A percentile compares a stretch with the other conserved stretches of the same genome.
Conservation (phyloP, 441 rosid genomes). For the Metrosideros polymorpha region DNA sequence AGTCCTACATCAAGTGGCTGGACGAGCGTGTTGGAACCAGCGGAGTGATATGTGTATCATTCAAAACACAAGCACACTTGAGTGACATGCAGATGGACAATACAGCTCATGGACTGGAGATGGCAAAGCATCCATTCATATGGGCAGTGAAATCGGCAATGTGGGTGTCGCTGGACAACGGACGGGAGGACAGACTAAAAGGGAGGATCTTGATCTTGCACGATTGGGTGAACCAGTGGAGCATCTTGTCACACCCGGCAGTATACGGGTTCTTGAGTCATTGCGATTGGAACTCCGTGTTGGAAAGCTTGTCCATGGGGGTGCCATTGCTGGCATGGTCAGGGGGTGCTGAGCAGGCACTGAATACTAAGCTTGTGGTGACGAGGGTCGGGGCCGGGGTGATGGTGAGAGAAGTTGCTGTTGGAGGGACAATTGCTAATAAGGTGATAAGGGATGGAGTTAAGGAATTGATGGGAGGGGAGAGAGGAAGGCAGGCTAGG, state of each 20-base stretch:
- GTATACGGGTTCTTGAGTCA: slow-evolving; percentile 23
- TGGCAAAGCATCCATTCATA: slow-evolving; percentile 6
- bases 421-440: neutral
- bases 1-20: slow-evolving; percentile 7
- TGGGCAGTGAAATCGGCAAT: slow-evolving; percentile 14
- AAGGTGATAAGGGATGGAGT: slow-evolving; percentile 13
- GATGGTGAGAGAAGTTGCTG: neutral
- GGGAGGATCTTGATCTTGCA: slow-evolving; percentile 9
- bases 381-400: slow-evolving; percentile 11
- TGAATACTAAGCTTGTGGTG: slow-evolving; percentile 21
- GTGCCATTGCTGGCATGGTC: slow-evolving; percentile 31
- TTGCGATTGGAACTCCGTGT: slow-evolving; percentile 28
- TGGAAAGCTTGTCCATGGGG: slow-evolving; percentile 19
- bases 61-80: slow-evolving; percentile 21
- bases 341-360: slow-evolving; percentile 17
- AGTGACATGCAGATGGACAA: slow-evolving; percentile 12
- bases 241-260: slow-evolving; percentile 8
- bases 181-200: neutral
- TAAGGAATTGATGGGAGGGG: slow-evolving; percentile 26
- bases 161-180: neutral
- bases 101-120: slow-evolving; percentile 15
- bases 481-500: slow-evolving; percentile 20
- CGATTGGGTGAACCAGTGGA: slow-evolving; percentile 18
- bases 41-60: slow-evolving; percentile 19
- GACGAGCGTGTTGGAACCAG: neutral